Conservation (phyloP, 768 basidiomycete genomes). For the Cystofilobasidium macerans region DNA sequence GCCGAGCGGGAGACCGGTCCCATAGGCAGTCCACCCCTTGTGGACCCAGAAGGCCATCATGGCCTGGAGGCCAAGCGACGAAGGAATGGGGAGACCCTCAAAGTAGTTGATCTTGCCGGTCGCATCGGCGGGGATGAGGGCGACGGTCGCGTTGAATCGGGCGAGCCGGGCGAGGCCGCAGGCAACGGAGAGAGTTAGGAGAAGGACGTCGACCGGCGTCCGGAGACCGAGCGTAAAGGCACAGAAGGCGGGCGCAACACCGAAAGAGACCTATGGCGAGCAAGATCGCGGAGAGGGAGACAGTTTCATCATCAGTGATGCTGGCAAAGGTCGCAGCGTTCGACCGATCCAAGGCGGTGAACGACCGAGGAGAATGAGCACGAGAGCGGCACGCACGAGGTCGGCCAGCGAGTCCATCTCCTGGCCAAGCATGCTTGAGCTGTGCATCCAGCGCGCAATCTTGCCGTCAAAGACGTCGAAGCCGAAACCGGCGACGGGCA, state of each 20-base stretch:
- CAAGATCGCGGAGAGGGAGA: background rate
- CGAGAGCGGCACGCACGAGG: conserved; percentile 49
- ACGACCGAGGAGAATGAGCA: too few species aligned
- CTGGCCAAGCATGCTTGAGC: conserved; percentile 89
- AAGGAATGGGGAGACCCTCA: conserved; percentile 94
- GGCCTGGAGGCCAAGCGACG: conserved; percentile 67
- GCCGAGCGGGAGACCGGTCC: conserved; percentile 23
- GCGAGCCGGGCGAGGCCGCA: conserved; percentile 93
- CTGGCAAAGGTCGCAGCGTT: too few species aligned
- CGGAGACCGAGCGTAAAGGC: conserved; percentile 83
- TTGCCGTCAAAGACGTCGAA: conserved; percentile 98
- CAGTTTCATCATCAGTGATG: too few species aligned
- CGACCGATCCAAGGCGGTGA: background rate
- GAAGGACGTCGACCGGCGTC: conserved; percentile 78
- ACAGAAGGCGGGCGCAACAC: conserved; percentile 87
- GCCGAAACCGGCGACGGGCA: conserved; percentile 86
- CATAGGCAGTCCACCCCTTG: conserved; percentile 66
- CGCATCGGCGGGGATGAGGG: conserved; percentile 74
- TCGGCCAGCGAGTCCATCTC: conserved; percentile 96
- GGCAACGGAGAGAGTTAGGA: conserved; percentile 82
- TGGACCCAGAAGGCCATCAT: conserved; percentile 71
- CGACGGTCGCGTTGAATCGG: conserved; percentile 96
- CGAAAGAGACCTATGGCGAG: conserved; percentile 73
- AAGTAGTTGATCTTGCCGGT: conserved; percentile 88
- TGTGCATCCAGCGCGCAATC: conserved; percentile 93